Evolutionary conservation across 2,329 filamentous ascomycete genomes (phyloP).

Genomic region (Aspergillus brasiliensis): DNA sequence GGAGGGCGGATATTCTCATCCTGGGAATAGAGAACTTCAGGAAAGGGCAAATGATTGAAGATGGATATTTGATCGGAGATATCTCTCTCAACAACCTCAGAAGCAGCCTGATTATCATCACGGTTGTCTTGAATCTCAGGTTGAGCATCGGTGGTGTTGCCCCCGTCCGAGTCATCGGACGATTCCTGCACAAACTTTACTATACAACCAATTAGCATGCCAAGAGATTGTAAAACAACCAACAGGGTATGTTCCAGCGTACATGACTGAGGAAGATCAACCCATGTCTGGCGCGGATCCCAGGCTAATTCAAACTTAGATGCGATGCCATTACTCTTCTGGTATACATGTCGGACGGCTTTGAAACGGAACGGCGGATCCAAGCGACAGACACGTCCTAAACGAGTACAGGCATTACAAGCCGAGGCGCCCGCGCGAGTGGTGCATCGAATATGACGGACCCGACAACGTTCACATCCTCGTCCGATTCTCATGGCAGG

Average conservation of each 20-base stretch:
- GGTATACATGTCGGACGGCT: constrained; percentile 36
- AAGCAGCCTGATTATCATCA: neutral
- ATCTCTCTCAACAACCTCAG: neutral
- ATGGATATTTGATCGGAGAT: neutral
- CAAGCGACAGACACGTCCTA: constrained; percentile 33
- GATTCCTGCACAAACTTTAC: constrained; percentile 33
- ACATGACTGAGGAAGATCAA: constrained; percentile 33
- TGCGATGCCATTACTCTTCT: constrained; percentile 30
- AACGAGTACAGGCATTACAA: constrained; percentile 32
- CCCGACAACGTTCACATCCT: constrained; percentile 38
- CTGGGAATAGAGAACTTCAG: neutral
- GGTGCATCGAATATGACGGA: constrained; percentile 40
- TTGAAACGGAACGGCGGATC: constrained; percentile 39
- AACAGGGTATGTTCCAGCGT: neutral
- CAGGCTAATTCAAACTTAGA: constrained; percentile 34
- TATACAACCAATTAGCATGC: constrained; percentile 9
- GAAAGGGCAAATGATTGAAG: neutral
- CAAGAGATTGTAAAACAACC: neutral
- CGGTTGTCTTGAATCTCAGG: constrained; percentile 3
- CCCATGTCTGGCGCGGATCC: constrained; percentile 35
- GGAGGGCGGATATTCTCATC: neutral
- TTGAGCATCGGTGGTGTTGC: neutral
- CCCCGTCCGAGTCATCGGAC: constrained; percentile 18
- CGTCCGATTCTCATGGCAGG: constrained; percentile 35
- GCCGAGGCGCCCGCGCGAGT: constrained; percentile 30